These are phyloP conservation scores for Fusarium solani-melongenae DNA, from an alignment of 2,329 filamentous ascomycete species.

Conservation along the genomic window DNA sequence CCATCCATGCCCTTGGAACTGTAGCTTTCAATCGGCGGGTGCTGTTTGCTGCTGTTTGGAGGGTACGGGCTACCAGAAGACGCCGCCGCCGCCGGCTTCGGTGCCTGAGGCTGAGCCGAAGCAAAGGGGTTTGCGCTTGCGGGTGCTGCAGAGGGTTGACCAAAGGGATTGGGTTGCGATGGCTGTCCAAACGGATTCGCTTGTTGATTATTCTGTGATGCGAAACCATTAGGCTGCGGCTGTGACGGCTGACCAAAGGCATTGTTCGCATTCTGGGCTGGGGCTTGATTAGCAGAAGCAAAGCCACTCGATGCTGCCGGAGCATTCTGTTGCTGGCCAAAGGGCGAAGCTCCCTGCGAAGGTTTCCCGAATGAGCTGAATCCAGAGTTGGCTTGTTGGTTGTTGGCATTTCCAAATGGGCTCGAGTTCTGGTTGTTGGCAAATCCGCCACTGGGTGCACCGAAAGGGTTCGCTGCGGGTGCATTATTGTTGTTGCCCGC, in stretches of 20 bases:
- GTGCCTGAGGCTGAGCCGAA: constrained; percentile 15
- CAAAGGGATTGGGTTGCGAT: constrained; percentile 39
- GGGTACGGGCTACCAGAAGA: constrained; percentile 54
- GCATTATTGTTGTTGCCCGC: constrained; percentile 34
- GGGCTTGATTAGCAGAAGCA: constrained; percentile 29
- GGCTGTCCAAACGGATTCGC: constrained; percentile 42
- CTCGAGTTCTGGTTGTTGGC: constrained; percentile 28
- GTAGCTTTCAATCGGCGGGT: constrained; percentile 59
- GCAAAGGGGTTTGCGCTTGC: constrained; percentile 42
- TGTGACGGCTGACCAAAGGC: constrained; percentile 45
- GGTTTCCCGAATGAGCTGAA: constrained; percentile 44
- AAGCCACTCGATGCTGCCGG: constrained; percentile 45
- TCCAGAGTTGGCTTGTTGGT: constrained; percentile 27
- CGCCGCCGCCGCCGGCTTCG: neutral
- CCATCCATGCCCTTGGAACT: constrained; percentile 55
- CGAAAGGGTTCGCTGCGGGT: constrained; percentile 45
- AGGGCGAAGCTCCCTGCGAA: constrained; percentile 34
- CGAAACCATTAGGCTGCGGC: constrained; percentile 36
- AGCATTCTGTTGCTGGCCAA: constrained; percentile 31
- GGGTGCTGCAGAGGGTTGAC: constrained; percentile 33
- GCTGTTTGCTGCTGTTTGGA: constrained; percentile 56
- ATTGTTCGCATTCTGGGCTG: constrained; percentile 33
- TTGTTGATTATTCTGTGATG: constrained; percentile 37
- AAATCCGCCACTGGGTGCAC: constrained; percentile 25
- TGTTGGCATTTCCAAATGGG: constrained; percentile 34